Percentiles rank a stretch among this genome's conserved stretches.
Evolutionary conservation across 495 filamentous ascomycete genomes (phyloP).

Genomic region (Penicillium dipodomyicola): DNA sequence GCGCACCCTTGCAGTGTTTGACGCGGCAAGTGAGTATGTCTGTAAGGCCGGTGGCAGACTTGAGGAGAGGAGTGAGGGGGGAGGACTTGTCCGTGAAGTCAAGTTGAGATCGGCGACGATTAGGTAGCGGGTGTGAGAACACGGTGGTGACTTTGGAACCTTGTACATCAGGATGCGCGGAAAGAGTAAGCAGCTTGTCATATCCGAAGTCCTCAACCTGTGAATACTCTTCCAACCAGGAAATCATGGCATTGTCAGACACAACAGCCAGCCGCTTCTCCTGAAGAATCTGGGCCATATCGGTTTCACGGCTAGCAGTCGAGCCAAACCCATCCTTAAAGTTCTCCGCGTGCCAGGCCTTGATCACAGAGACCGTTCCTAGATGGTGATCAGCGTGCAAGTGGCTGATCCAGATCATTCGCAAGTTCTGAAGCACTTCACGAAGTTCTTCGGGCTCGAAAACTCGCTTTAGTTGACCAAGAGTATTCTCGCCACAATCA

Average conservation of each 20-base stretch:
- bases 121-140: slow-evolving; percentile 35
- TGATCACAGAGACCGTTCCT: slow-evolving; percentile 73
- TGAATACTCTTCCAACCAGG: slow-evolving; percentile 75
- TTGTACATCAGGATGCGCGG: slow-evolving; percentile 20
- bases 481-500: slow-evolving; percentile 88
- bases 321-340: slow-evolving; percentile 29
- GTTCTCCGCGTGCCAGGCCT: slow-evolving; percentile 65
- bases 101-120: slow-evolving; percentile 22
- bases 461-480: slow-evolving; percentile 82
- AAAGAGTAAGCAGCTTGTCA: slow-evolving; percentile 53
- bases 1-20: slow-evolving; percentile 72
- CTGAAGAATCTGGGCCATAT: slow-evolving; percentile 36
- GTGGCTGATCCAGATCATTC: slow-evolving; percentile 90
- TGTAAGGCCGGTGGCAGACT: slow-evolving; percentile 41
- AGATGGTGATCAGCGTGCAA: slow-evolving; percentile 96
- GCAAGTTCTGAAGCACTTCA: slow-evolving; percentile 73
- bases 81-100: slow-evolving; percentile 28
- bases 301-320: slow-evolving; percentile 27
- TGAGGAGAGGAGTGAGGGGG: slow-evolving; percentile 35
- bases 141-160: slow-evolving; percentile 22
- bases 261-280: slow-evolving; percentile 57
- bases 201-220: slow-evolving; percentile 75
- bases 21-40: slow-evolving; percentile 59
- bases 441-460: slow-evolving; percentile 60
- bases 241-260: slow-evolving; percentile 61